These are phyloP conservation scores for Diddensiella transvaalensis DNA, from an alignment of 805 yeast genomes.

Conservation along the genomic window DNA sequence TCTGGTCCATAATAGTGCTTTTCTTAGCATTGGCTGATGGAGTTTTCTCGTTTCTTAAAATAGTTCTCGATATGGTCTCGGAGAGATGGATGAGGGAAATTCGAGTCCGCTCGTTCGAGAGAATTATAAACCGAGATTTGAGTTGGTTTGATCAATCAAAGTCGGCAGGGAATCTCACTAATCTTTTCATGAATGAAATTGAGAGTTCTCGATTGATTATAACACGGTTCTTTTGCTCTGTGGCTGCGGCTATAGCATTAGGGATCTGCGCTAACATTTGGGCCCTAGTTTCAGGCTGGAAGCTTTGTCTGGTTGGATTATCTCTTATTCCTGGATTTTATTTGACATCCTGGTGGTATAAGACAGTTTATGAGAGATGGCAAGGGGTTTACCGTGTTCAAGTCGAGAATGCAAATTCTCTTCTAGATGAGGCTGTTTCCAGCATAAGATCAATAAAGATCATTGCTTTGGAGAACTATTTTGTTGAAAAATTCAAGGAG, in stretches of 20 bases:
- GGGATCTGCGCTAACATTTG: constrained; percentile 63
- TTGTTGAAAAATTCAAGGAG: constrained; percentile 38
- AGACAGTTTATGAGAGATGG: constrained; percentile 45
- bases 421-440: constrained; percentile 47
- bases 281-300: constrained; percentile 84
- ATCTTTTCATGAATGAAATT: constrained; percentile 74
- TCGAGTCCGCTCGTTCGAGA: constrained; percentile 47
- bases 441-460: constrained; percentile 64
- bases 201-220: constrained; percentile 70
- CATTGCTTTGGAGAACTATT: constrained; percentile 49
- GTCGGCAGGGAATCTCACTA: constrained; percentile 49
- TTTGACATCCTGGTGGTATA: constrained; percentile 49
- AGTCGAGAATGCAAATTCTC: constrained; percentile 22
- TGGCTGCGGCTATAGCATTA: constrained; percentile 52
- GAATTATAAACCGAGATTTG: constrained; percentile 36
- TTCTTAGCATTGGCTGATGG: constrained; percentile 66
- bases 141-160: constrained; percentile 27
- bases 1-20: constrained; percentile 69
- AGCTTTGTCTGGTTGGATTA: constrained; percentile 74
- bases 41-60: constrained; percentile 47
- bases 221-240: constrained; percentile 55
- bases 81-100: constrained; percentile 63
- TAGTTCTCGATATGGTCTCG: constrained; percentile 50
- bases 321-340: constrained; percentile 67
- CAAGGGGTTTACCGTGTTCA: constrained; percentile 50